Evolutionary conservation across 352 stramenopile species (phyloP), one percentile per base, ranked within the genome.

Genomic region (Phytopythium kandeliae): DNA sequence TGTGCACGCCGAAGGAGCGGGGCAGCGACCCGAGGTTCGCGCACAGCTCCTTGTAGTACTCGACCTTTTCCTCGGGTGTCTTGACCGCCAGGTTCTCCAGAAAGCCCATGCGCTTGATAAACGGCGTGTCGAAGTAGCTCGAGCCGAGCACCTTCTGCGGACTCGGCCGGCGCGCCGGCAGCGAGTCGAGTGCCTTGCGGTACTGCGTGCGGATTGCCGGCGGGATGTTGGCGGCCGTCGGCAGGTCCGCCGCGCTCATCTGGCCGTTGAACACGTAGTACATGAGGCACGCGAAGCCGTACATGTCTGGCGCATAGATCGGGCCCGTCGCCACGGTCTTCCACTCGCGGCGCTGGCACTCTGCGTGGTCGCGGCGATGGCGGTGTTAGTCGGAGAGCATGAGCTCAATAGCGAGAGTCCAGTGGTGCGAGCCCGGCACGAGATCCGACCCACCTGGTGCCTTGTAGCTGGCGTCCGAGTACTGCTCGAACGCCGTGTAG

Each of bases 11-110:
- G 64, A 89, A 92, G 11, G 64, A 69, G 31, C 69, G 65, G 9
- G 86, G 86, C 38, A 96, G 51, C 15, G 74, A 73, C 15, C 73
- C 54, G 28, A 94, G 30, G 41, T 87, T 77, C n/a, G 75, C 69
- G 30, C 76, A 69, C 19, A 98, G 69, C 44, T 95, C 92, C 71
- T 98, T 96, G 74, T 97, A 97, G 58, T 98, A 98, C 30, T 77
- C 74, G 34, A 96, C 86, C 55, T 97, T 97, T 59, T 98, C 88
- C 45, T 98, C 91, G 0, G 91, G 76, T 0, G 87, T 92, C 67
- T 98, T 97, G 35, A 98, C 72, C 7, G 85, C 73, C 26, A 98
- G 71, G 63, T 98, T 95, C 60, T 98, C 87, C 21, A 98, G 55
- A 64, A 97, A 96, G 44, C 88, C 70, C 78, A 98, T 92, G n/a